These are phyloP conservation scores for Coleophoma eucalyptorum DNA, from an alignment of 2,329 filamentous ascomycete genomes.

Conservation along the genomic window DNA sequence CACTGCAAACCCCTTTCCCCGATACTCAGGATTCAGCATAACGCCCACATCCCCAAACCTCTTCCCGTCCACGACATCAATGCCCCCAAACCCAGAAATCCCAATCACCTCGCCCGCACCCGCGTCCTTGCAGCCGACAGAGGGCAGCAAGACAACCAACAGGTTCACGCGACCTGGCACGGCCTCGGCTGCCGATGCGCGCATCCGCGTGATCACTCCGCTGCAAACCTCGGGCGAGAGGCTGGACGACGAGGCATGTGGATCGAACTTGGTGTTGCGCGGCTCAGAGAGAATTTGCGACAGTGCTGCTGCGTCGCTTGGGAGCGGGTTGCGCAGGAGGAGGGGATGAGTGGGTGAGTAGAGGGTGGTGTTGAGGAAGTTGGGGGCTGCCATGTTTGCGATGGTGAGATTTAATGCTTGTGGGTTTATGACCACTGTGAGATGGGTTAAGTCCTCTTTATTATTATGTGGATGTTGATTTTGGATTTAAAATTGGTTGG, in stretches of 20 bases:
- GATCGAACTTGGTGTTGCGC: background rate
- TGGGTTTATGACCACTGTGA: too few species aligned
- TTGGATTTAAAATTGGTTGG: too few species aligned
- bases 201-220: background rate
- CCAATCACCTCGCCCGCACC: background rate
- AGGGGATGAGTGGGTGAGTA: conserved; percentile 1
- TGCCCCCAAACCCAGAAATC: conserved; percentile 1
- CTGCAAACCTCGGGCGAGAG: background rate
- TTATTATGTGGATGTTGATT: too few species aligned
- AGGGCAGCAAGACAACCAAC: background rate
- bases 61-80: conserved; percentile 2
- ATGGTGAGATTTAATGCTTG: background rate
- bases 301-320: background rate
- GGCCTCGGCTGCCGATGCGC: background rate
- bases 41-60: background rate
- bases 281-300: conserved; percentile 1
- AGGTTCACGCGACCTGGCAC: conserved; percentile 1
- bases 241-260: background rate
- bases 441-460: too few species aligned
- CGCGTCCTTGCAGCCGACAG: background rate
- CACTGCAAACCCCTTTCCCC: background rate
- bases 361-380: background rate
- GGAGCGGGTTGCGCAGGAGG: background rate
- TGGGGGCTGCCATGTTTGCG: background rate
- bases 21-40: background rate